These are phyloP conservation scores for Iberis pinnata DNA, from an alignment of 345 rosid genomes.

Conservation along the genomic window DNA sequence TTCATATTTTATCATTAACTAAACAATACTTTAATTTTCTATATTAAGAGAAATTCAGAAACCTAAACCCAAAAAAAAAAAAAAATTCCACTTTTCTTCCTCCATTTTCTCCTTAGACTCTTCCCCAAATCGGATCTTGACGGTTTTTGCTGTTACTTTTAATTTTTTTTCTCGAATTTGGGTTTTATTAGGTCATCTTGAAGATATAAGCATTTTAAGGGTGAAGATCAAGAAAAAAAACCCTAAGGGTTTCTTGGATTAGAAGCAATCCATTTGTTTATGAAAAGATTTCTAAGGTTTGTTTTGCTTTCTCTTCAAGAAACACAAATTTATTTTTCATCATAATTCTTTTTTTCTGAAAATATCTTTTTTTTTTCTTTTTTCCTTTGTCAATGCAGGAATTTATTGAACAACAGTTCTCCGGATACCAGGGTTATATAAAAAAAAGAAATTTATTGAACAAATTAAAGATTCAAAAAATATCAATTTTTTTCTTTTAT, in stretches of 20 bases:
- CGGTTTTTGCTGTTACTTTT: constrained; percentile 17
- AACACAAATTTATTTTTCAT: neutral
- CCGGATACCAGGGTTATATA: no score
- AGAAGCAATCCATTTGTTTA: constrained; percentile 21
- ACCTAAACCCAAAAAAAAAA: constrained; percentile 23
- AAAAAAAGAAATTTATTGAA: no score
- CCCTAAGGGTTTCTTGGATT: constrained; percentile 26
- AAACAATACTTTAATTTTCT: constrained; percentile 25
- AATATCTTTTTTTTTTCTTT: neutral
- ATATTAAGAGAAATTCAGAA: constrained; percentile 29
- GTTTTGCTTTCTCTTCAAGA: constrained; percentile 8
- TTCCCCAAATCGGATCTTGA: constrained; percentile 15
- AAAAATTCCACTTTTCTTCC: constrained; percentile 18
- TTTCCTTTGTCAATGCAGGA: constrained; percentile 13
- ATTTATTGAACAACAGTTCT: neutral
- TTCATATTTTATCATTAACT: neutral
- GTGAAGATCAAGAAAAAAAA: constrained; percentile 7
- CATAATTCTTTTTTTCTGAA: constrained; percentile 5
- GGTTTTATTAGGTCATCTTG: constrained; percentile 11
- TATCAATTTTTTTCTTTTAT: constrained; percentile 11
- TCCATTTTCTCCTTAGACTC: constrained; percentile 19
- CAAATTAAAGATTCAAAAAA: neutral
- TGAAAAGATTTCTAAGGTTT: constrained; percentile 21
- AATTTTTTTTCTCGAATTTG: constrained; percentile 7
- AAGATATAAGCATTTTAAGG: neutral